Conservation (phyloP, 257 asterid species). For the Cordia subcordata region DNA sequence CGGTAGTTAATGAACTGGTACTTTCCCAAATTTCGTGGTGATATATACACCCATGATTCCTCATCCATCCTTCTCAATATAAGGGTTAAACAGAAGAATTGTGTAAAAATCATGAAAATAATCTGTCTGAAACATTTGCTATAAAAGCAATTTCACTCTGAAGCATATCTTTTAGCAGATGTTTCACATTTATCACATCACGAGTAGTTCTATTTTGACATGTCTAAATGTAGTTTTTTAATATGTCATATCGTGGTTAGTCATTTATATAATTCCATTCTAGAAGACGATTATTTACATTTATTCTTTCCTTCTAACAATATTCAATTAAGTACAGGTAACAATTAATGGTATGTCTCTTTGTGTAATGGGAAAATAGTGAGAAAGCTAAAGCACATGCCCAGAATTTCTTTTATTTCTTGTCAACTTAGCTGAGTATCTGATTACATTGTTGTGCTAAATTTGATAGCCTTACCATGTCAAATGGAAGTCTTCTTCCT, state of each 20-base stretch:
- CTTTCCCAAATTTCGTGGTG: no score
- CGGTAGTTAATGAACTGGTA: neutral
- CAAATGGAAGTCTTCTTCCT: constrained; percentile 5
- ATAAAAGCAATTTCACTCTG: neutral
- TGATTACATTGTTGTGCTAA: constrained; percentile 21
- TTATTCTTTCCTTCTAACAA: neutral
- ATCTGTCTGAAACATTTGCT: neutral
- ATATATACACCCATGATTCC: neutral
- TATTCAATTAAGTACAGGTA: constrained; percentile 1
- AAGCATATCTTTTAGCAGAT: neutral
- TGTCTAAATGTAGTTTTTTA: neutral
- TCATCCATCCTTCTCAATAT: neutral
- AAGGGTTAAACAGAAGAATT: neutral
- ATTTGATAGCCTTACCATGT: constrained; percentile 6
- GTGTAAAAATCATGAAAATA: neutral
- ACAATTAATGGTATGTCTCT: neutral
- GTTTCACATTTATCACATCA: neutral
- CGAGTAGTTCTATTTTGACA: neutral
- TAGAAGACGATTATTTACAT: neutral
- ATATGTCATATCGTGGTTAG: neutral
- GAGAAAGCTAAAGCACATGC: constrained; percentile 8
- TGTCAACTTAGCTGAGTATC: constrained; percentile 11
- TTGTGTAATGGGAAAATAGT: neutral
- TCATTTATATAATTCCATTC: neutral
- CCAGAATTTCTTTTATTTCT: constrained; percentile 22